Evolutionary conservation across 805 yeast species (phyloP).

Genomic region (Candida pseudofarinosa): DNA sequence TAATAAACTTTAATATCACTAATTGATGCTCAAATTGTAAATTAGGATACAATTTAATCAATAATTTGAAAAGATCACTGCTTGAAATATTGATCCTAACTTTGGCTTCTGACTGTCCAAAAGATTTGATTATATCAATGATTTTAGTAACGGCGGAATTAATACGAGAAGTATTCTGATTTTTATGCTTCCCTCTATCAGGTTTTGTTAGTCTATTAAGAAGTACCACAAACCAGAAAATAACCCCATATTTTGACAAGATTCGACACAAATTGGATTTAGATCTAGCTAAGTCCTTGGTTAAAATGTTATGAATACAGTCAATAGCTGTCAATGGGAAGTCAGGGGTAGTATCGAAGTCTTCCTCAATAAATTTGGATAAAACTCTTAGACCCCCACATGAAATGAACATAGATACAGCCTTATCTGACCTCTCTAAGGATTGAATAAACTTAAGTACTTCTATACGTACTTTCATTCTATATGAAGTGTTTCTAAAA

Average conservation of each 20-base stretch:
- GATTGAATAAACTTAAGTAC: conserved; percentile 33
- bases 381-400: conserved; percentile 45
- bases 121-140: conserved; percentile 35
- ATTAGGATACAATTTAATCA: conserved; percentile 36
- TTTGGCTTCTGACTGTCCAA: conserved; percentile 45
- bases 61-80: conserved; percentile 35
- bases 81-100: conserved; percentile 38
- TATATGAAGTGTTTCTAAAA: conserved; percentile 29
- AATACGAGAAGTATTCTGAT: conserved; percentile 3
- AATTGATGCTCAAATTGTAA: conserved; percentile 31
- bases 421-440: conserved; percentile 29
- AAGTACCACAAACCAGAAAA: conserved; percentile 41
- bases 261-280: conserved; percentile 41
- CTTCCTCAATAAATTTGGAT: conserved; percentile 44
- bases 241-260: conserved; percentile 38
- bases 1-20: conserved; percentile 41
- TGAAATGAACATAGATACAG: conserved; percentile 39
- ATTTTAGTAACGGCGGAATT: conserved; percentile 22
- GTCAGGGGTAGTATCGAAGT: conserved; percentile 34
- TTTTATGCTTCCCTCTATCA: conserved; percentile 1
- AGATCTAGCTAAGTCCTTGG: conserved; percentile 32
- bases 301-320: conserved; percentile 30
- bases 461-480: conserved; percentile 28
- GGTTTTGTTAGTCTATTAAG: conserved; percentile 27
- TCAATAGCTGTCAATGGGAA: conserved; percentile 37